A percentile compares a stretch with the other conserved stretches of the same genome.
Conservation (phyloP, 2,329 filamentous ascomycete species). For the Neonectria neomacrospora region DNA sequence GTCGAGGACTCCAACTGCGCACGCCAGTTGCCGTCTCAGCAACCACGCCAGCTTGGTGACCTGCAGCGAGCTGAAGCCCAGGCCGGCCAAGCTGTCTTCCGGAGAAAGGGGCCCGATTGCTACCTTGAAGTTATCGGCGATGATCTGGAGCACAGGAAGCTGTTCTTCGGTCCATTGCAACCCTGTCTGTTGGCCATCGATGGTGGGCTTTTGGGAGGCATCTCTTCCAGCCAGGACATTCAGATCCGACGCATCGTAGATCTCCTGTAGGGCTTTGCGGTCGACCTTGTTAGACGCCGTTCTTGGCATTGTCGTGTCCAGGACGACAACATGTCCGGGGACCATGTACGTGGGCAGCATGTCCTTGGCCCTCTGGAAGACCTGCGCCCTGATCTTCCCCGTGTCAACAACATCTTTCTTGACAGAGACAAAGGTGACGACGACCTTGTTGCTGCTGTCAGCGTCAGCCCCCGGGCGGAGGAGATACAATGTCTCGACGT, state of each 20-base stretch:
- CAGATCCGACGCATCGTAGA: slow-evolving; percentile 37
- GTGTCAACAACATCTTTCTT: slow-evolving; percentile 17
- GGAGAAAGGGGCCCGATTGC: slow-evolving; percentile 26
- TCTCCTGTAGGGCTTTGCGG: slow-evolving; percentile 43
- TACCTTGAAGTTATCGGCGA: slow-evolving; percentile 27
- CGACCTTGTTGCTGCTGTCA: slow-evolving; percentile 44
- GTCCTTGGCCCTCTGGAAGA: slow-evolving; percentile 22
- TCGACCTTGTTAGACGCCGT: slow-evolving; percentile 52
- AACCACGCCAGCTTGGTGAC: slow-evolving; percentile 41
- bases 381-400: slow-evolving; percentile 3
- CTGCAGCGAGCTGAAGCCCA: slow-evolving; percentile 41
- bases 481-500: slow-evolving; percentile 50
- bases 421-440: slow-evolving; percentile 45
- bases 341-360: slow-evolving; percentile 47
- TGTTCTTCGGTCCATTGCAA: slow-evolving; percentile 26
- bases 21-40: slow-evolving; percentile 31
- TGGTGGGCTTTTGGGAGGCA: background rate
- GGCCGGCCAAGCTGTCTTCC: slow-evolving; percentile 36
- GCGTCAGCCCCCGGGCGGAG: slow-evolving; percentile 41
- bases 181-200: background rate
- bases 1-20: slow-evolving; percentile 37
- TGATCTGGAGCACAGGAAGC: slow-evolving; percentile 24
- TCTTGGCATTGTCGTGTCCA: slow-evolving; percentile 45
- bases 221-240: slow-evolving; percentile 5
- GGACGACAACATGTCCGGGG: slow-evolving; percentile 47